A percentile compares a stretch with the other conserved stretches of the same genome.
phyloP scores from a whole-genome alignment of 2,329 filamentous ascomycete genomes.

The Aspergillus phoenicis region DNA sequence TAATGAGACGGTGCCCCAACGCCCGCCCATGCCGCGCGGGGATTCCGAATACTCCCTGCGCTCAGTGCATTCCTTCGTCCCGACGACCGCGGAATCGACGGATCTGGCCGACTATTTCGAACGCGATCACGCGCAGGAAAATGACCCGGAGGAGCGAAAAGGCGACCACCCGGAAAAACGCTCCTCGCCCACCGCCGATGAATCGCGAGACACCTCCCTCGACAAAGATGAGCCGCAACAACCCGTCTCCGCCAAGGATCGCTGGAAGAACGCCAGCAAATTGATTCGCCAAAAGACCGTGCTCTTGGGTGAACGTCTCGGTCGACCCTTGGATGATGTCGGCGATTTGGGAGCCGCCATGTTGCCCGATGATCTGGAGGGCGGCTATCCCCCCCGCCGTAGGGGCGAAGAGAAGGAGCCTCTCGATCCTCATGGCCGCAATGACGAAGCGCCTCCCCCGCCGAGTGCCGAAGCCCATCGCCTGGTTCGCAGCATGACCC shows the following conservation, averaged over 20 bases:
- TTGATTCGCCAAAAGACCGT: constrained; percentile 34
- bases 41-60: constrained; percentile 24
- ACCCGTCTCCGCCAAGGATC: constrained; percentile 24
- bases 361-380: constrained; percentile 35
- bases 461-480: constrained; percentile 42
- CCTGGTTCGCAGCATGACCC: constrained; percentile 40
- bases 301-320: constrained; percentile 32
- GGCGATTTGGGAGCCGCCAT: constrained; percentile 33
- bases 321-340: constrained; percentile 35
- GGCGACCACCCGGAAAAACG: background rate
- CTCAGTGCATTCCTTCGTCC: constrained; percentile 15
- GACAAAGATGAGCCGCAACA: constrained; percentile 17
- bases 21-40: constrained; percentile 12
- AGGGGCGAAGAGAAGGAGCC: constrained; percentile 25
- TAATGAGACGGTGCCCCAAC: constrained; percentile 7
- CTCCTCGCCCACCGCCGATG: constrained; percentile 6
- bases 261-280: constrained; percentile 33
- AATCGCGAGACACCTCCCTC: background rate
- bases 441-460: constrained; percentile 25
- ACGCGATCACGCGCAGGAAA: background rate
- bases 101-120: constrained; percentile 15
- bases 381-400: constrained; percentile 26
- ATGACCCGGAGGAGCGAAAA: background rate
- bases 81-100: constrained; percentile 11
- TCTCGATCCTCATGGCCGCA: constrained; percentile 17